Percentiles rank a stretch among this genome's conserved stretches.
These are phyloP conservation scores for Leccinum boreale DNA, from an alignment of 768 basidiomycete species.

Conservation along the genomic window DNA sequence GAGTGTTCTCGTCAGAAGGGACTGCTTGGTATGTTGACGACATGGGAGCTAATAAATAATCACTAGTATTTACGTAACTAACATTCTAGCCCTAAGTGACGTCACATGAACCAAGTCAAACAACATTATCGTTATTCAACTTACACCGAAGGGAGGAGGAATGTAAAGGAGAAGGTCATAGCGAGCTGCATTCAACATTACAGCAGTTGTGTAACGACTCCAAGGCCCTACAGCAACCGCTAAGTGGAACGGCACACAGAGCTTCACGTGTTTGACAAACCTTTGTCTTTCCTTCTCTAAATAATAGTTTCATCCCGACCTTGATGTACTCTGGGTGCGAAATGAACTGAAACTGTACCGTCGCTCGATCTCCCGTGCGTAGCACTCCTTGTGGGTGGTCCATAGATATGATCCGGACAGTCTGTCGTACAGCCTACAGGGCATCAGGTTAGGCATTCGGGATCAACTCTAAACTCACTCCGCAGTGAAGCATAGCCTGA, in stretches of 20 bases:
- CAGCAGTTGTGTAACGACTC: conserved; percentile 67
- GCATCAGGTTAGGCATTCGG: conserved; percentile 3
- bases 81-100: conserved; percentile 21
- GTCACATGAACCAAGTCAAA: conserved; percentile 7
- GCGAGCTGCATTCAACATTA: conserved; percentile 27
- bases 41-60: conserved; percentile 19
- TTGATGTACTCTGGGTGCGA: conserved; percentile 90
- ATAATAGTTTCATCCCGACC: conserved; percentile 88
- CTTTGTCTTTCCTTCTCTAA: conserved; percentile 96
- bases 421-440: conserved; percentile 82
- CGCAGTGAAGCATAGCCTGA: conserved; percentile 91
- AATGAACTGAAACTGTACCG: conserved; percentile 93
- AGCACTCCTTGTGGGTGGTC: conserved; percentile 87
- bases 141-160: background rate
- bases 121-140: too few species aligned
- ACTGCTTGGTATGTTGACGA: conserved; percentile 22
- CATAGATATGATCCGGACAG: conserved; percentile 85
- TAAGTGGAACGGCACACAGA: conserved; percentile 7
- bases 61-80: background rate
- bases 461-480: conserved; percentile 42
- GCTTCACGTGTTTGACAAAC: conserved; percentile 35
- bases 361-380: conserved; percentile 92
- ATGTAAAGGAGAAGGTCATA: background rate
- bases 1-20: conserved; percentile 15
- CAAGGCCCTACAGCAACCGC: conserved; percentile 54